These are phyloP conservation scores for Microbotryum lychnidis-dioicae DNA, from an alignment of 1,284 basidiomycete genomes.

Conservation along the genomic window DNA sequence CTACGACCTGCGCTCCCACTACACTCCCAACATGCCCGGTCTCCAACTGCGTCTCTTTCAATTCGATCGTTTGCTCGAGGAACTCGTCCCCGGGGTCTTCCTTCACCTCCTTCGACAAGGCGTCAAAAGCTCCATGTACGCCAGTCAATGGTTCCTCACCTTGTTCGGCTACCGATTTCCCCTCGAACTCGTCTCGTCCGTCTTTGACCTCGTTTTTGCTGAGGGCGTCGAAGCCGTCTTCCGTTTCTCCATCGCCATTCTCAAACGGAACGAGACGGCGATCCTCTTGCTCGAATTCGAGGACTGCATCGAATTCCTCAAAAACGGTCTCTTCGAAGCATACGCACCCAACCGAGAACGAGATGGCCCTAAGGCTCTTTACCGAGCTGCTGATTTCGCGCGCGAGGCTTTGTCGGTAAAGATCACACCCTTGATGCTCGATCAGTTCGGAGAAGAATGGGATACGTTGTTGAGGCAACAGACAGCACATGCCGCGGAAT, in stretches of 20 bases:
- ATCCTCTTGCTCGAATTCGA: conserved; percentile 78
- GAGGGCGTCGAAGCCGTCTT: conserved; percentile 96
- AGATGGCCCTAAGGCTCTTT: conserved; percentile 40
- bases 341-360: conserved; percentile 49
- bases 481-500: conserved; percentile 68
- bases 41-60: conserved; percentile 78
- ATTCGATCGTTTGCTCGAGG: conserved; percentile 92
- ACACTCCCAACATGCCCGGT: conserved; percentile 95
- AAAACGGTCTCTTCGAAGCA: conserved; percentile 68
- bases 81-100: conserved; percentile 80
- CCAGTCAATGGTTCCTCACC: conserved; percentile 94
- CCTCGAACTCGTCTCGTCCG: conserved; percentile 84
- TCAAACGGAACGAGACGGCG: conserved; percentile 77
- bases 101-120: conserved; percentile 87
- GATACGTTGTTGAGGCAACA: conserved; percentile 59
- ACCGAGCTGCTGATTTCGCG: conserved; percentile 72
- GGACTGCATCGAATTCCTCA: conserved; percentile 71
- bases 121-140: conserved; percentile 84
- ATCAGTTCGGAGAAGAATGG: conserved; percentile 79
- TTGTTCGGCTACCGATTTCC: conserved; percentile 88
- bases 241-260: conserved; percentile 78
- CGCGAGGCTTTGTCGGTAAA: conserved; percentile 69
- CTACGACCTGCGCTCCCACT: conserved; percentile 92
- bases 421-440: conserved; percentile 50
- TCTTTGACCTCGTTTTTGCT: conserved; percentile 89